Base-by-base conservation (phyloP, 2,329 filamentous ascomycete species). In the Epichloe hybrida region DNA sequence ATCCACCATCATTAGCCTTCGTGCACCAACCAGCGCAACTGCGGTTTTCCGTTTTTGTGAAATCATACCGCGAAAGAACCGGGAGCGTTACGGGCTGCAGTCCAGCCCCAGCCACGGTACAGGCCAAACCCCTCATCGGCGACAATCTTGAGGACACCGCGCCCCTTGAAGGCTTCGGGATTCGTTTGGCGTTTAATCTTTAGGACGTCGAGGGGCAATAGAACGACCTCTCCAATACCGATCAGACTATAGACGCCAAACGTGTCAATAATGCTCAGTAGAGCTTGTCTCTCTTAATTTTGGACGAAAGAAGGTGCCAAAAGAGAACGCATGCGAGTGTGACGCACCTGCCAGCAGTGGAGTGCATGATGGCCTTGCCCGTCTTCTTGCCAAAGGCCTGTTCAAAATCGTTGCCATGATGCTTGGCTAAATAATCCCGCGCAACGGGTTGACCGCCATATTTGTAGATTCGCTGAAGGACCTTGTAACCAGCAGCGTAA, bases 141-240 rank as follows among this genome's bases (percentile, higher is more conserved):
- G 55, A 98, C 79, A 58, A 98, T 97, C 70, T 79, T 84, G 65
- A 97, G 73, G 53, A 98, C 77, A 55, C 93, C 93, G 62, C 93
- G 86, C 60, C 91, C 91, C 59, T 89, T 82, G 82, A 98, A 98
- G 37, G 93, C 90, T 65, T 97, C 93, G 40, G 93, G 93, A 76
- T 98, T 98, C 59, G 93, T 98, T 75, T 98, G 93, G 62, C 93
- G 84, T 80, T 98, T 98, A 75, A 98, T 98, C 80, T 98, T 98
- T 56, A 98, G 80, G 39, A 98, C 91, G 61, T 98, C 93, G 54
- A 98, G 81, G 41, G 93, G 93, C 40, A 98, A 80, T 34, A 98
- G 80, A 53, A 98, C 80, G 57, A 98, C 95, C 74, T 98, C 93
- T 64, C 93, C 93, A 61, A 98, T 95, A 62, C 93, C 93, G 64